Evolutionary conservation across 148 eudicot genomes (phyloP), one percentile per base, ranked within the genome.

Genomic region (Rhododendron williamsianum): DNA sequence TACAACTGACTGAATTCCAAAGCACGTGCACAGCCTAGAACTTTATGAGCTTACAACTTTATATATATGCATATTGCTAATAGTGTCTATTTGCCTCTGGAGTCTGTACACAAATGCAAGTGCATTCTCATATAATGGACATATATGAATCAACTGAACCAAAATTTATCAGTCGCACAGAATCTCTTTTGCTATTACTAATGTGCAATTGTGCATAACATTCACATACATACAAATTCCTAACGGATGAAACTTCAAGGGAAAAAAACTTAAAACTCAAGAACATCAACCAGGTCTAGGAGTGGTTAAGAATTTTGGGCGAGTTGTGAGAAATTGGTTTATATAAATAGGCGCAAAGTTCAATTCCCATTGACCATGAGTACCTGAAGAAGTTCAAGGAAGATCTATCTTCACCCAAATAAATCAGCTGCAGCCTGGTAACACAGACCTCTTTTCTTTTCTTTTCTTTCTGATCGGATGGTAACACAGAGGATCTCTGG

Each of bases 21-120:
- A 76, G 79, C 79, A 76, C 19, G 49, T 41, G 79, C 79, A 41
- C 79, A 38, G 45, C 78, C n/a, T 36, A 74, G n/a, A 73, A 18
- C 4, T 72, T 15, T 76, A 19, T 74, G 78, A 36, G 78, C 74
- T 27, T 69, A 69, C 27, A 69, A 27, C 23, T 74, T 74, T 36
- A 74, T 74, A 74, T 21, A 41, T 38, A 41, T 76, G 49, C 19
- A 74, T 36, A 43, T 36, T 36, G 10, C 45, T 41, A 41, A 38
- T 2, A 18, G 49, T 6, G 79, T 41, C 8, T 36, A 74, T 35
- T 76, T 41, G 49, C 49, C 3, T 41, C 45, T 5, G 45, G 45
- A 41, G 45, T 76, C 25, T 41, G 27, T 41, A 38, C 41, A 41
- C 79, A 38, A 76, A 76, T 38, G 49, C 79, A 76, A 76, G 79